These are phyloP conservation scores for Yarrowia sp. DNA, from an alignment of 805 yeast species.

Conservation along the genomic window DNA sequence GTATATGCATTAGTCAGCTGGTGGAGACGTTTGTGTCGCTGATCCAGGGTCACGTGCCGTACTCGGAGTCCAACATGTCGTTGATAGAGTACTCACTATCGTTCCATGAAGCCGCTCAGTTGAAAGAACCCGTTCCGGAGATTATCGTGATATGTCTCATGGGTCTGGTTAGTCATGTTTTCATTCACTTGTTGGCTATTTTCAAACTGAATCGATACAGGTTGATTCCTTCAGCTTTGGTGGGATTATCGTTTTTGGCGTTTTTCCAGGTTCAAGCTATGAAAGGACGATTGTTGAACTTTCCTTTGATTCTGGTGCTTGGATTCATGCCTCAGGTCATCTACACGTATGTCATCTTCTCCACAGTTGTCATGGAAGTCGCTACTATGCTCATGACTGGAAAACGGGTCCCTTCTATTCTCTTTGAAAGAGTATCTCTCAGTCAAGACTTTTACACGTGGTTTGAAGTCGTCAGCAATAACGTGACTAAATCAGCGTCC, in stretches of 20 bases:
- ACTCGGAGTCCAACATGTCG: conserved; percentile 65
- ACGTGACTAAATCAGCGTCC: conserved; percentile 7
- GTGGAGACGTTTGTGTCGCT: conserved; percentile 64
- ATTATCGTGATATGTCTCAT: conserved; percentile 52
- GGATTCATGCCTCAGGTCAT: conserved; percentile 69
- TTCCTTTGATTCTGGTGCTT: conserved; percentile 56
- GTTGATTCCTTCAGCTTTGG: conserved; percentile 58
- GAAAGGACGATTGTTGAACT: conserved; percentile 45
- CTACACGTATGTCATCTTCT: conserved; percentile 48
- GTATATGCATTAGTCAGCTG: conserved; percentile 55
- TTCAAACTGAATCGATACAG: conserved; percentile 53
- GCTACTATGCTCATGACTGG: conserved; percentile 22
- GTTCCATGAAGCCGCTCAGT: conserved; percentile 65
- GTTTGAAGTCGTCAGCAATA: conserved; percentile 12
- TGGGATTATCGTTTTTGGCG: conserved; percentile 54
- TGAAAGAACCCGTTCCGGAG: conserved; percentile 52
- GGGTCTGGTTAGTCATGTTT: conserved; percentile 57
- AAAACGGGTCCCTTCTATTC: conserved; percentile 9
- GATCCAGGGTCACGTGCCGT: conserved; percentile 54
- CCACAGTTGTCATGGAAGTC: conserved; percentile 9
- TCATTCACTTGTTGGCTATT: conserved; percentile 62
- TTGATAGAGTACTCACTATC: conserved; percentile 74
- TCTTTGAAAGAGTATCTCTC: conserved; percentile 6
- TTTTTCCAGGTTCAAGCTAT: conserved; percentile 47
- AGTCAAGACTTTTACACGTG: conserved; percentile 3